These are phyloP conservation scores for Musa troglodytarum DNA, from an alignment of 176 grass and related monocot genomes.

Conservation along the genomic window DNA sequence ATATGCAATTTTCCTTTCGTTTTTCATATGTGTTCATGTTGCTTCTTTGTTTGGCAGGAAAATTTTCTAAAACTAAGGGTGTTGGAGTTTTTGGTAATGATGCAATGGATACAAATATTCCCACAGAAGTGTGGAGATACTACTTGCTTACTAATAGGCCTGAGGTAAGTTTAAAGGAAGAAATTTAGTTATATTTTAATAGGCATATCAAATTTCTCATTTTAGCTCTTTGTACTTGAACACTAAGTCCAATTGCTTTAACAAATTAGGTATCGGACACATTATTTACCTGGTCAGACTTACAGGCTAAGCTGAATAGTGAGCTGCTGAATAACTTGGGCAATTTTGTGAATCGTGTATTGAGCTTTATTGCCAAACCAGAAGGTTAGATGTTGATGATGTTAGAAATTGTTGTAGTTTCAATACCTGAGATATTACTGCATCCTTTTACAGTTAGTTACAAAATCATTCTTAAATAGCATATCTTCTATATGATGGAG, in stretches of 20 bases:
- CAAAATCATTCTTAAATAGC: neutral
- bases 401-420: neutral
- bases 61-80: constrained; percentile 88
- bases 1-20: neutral
- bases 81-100: constrained; percentile 97
- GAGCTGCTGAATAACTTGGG: constrained; percentile 83
- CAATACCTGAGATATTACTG: neutral
- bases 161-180: constrained; percentile 43
- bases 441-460: neutral
- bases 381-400: constrained; percentile 33
- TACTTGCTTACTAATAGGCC: constrained; percentile 90
- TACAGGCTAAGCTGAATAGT: constrained; percentile 86
- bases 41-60: constrained; percentile 35
- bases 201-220: constrained; percentile 1
- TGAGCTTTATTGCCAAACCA: constrained; percentile 92
- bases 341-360: constrained; percentile 88
- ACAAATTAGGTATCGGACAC: constrained; percentile 69
- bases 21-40: constrained; percentile 16
- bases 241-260: constrained; percentile 24
- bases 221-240: constrained; percentile 1
- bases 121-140: constrained; percentile 88
- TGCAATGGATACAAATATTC: constrained; percentile 74
- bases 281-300: constrained; percentile 85
- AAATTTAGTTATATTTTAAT: constrained; percentile 13
- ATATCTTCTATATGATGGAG: no score